phyloP scores from a whole-genome alignment of 768 basidiomycete species.

The Serendipita sp. region DNA sequence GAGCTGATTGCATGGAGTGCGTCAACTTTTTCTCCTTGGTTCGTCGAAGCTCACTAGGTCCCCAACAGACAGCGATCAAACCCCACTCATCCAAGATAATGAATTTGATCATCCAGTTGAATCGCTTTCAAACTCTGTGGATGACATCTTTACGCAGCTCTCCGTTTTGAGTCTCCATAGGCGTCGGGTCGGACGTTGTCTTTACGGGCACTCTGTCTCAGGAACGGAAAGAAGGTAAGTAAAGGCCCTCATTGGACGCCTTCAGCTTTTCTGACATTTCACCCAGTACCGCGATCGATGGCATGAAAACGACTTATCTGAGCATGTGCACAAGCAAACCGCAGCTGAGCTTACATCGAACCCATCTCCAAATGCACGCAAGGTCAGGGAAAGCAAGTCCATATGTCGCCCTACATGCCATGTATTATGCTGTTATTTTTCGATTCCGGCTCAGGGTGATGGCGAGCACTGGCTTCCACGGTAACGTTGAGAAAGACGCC shows the following conservation, averaged over 20 bases:
- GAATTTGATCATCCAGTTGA: background rate
- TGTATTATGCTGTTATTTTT: background rate
- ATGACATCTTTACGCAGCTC: background rate
- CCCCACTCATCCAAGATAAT: background rate
- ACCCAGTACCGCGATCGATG: background rate
- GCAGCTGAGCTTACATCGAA: background rate
- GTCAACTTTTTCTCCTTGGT: background rate
- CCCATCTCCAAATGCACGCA: background rate
- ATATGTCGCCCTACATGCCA: background rate
- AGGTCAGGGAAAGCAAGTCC: background rate
- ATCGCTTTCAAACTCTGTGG: background rate
- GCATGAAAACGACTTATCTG: background rate
- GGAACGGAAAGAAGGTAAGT: background rate
- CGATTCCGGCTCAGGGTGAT: background rate
- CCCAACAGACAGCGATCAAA: background rate
- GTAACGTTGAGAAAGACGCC: background rate
- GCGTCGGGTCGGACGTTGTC: background rate
- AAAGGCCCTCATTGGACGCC: background rate
- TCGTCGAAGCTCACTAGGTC: background rate
- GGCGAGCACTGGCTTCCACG: background rate
- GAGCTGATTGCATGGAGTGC: constrained; percentile 1
- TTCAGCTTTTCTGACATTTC: background rate
- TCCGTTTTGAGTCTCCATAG: background rate
- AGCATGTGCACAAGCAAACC: background rate
- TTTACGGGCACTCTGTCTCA: background rate